A percentile compares a stretch with the other conserved stretches of the same genome.
Conservation (phyloP, 176 grass and related monocot species). For the Avena atlantica region DNA sequence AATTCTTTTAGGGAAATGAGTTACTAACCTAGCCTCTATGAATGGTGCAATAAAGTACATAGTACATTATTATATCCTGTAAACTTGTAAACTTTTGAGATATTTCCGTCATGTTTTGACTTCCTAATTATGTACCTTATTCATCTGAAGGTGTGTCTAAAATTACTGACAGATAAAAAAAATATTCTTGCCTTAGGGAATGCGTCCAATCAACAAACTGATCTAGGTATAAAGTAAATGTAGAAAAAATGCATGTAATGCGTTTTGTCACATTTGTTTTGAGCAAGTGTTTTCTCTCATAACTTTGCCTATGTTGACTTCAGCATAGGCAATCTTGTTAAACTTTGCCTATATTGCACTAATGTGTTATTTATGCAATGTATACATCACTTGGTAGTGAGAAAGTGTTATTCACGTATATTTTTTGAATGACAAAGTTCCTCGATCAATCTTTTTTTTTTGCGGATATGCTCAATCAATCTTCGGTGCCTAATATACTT, state of each 20-base stretch:
- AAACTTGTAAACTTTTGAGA: not conserved
- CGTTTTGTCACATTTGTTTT: too few relatives aligned
- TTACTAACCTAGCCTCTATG: slow-evolving; percentile 66
- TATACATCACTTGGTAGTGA: not conserved
- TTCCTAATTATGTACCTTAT: slow-evolving; percentile 39
- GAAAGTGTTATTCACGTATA: slow-evolving; percentile 47
- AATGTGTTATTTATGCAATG: not conserved
- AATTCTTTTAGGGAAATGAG: slow-evolving; percentile 56
- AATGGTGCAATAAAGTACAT: slow-evolving; percentile 64
- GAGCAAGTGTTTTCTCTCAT: not conserved
- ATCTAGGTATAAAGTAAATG: slow-evolving; percentile 49
- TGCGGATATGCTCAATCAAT: not conserved
- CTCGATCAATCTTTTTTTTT: not conserved
- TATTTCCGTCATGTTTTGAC: slow-evolving; percentile 15
- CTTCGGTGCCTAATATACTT: not conserved
- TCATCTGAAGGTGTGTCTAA: slow-evolving; percentile 65
- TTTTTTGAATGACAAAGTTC: not conserved
- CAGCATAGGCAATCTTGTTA: slow-evolving; percentile 63
- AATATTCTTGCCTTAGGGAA: slow-evolving; percentile 85
- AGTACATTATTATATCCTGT: slow-evolving; percentile 17
- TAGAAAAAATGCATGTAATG: slow-evolving; percentile 28
- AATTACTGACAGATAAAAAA: slow-evolving; percentile 79
- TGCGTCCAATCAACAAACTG: slow-evolving; percentile 83
- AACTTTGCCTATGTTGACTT: slow-evolving; percentile 65
- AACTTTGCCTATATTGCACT: not conserved